A percentile compares a stretch with the other conserved stretches of the same genome.
These are phyloP conservation scores for Bonnemaisonia californica DNA, from an alignment of 31 red algal genomes.

Conservation along the genomic window DNA sequence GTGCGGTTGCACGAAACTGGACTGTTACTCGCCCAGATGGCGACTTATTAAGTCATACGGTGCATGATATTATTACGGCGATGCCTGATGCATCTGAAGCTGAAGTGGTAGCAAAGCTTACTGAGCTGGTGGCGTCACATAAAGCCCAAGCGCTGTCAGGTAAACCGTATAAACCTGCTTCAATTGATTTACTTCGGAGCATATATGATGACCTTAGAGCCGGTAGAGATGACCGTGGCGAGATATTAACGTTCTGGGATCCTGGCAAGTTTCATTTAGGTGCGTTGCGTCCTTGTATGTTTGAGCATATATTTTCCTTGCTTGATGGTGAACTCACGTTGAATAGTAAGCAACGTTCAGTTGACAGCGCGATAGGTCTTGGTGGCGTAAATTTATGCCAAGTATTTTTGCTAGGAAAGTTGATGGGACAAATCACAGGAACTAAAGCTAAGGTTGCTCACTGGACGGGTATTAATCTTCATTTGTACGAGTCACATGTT, in stretches of 20 bases:
- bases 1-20: not conserved
- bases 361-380: not conserved
- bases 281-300: conserved; percentile 5
- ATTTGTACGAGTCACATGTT: not conserved
- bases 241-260: conserved; percentile 8
- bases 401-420: not conserved
- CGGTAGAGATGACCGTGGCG: not conserved
- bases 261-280: conserved; percentile 4
- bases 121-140: too few species aligned
- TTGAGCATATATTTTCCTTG: not conserved
- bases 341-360: conserved; percentile 7
- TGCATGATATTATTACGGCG: too few species aligned
- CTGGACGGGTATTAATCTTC: not conserved
- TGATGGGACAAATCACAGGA: conserved; percentile 14
- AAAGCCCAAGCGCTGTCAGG: too few species aligned
- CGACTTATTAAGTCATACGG: too few species aligned
- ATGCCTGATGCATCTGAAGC: too few species aligned
- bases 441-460: not conserved
- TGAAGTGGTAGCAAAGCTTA: too few species aligned
- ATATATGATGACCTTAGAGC: not conserved
- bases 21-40: too few species aligned
- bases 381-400: not conserved
- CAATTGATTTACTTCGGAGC: not conserved
- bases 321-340: not conserved
- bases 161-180: conserved; percentile 11